Evolutionary conservation across 1,284 basidiomycete species (phyloP).

Genomic region (Lentinula novae-zelandiae): DNA sequence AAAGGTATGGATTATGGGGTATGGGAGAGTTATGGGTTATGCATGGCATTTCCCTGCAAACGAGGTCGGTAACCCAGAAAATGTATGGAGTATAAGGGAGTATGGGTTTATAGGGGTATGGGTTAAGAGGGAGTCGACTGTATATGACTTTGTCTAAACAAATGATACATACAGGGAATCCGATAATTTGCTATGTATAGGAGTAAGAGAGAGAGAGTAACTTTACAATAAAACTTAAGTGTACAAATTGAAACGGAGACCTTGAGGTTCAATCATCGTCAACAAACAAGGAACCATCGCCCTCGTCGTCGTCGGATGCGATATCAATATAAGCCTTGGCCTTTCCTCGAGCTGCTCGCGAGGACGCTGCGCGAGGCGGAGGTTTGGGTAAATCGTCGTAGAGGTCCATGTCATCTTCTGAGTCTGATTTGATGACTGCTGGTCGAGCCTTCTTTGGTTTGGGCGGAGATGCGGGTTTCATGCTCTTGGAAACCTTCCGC

Average conservation of each 20-base stretch:
- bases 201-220: background rate
- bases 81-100: too few species aligned
- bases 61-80: too few species aligned
- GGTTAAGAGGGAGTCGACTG: too few species aligned
- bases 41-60: too few species aligned
- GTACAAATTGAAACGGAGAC: too few species aligned
- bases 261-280: constrained; percentile 16
- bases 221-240: background rate
- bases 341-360: constrained; percentile 34
- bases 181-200: background rate
- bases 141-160: background rate
- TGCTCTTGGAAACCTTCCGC: constrained; percentile 52
- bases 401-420: constrained; percentile 28
- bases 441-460: constrained; percentile 37
- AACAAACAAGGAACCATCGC: constrained; percentile 36
- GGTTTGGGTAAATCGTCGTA: constrained; percentile 29
- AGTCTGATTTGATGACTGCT: constrained; percentile 32
- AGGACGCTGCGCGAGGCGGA: constrained; percentile 21
- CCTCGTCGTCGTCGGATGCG: constrained; percentile 40
- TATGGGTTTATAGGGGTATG: too few species aligned
- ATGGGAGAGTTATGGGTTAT: too few species aligned
- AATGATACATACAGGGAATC: background rate
- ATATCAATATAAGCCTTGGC: constrained; percentile 54
- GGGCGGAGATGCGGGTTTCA: constrained; percentile 47
- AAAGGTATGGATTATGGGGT: too few species aligned